Percentiles rank a stretch among this genome's conserved stretches.
These are phyloP conservation scores for Penicillium longicatenatum DNA, from an alignment of 495 filamentous ascomycete genomes.

Conservation along the genomic window DNA sequence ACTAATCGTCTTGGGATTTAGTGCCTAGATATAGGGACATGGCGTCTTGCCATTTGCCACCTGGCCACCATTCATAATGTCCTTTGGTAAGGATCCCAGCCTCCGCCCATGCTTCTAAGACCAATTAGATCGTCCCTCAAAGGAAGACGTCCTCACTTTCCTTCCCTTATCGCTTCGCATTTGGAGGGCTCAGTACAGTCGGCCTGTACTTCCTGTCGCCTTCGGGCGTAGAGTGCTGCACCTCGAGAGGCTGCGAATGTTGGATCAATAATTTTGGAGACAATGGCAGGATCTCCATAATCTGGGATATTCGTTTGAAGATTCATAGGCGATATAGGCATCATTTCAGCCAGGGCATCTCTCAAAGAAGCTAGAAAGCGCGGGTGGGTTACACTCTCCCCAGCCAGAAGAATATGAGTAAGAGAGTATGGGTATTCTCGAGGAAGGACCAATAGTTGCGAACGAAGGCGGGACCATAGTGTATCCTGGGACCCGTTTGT, in stretches of 20 bases:
- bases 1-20: no score
- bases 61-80: no score
- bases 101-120: no score
- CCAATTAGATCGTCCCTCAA: neutral
- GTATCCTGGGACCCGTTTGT: slow-evolving; percentile 5
- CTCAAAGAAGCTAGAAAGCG: slow-evolving; percentile 13
- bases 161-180: neutral
- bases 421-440: slow-evolving; percentile 6
- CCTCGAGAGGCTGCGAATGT: slow-evolving; percentile 18
- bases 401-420: slow-evolving; percentile 16
- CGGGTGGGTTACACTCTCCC: slow-evolving; percentile 16
- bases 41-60: no score
- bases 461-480: slow-evolving; percentile 14
- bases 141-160: neutral
- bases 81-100: no score
- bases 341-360: slow-evolving; percentile 9
- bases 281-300: neutral
- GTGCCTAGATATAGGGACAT: no score
- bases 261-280: slow-evolving; percentile 1
- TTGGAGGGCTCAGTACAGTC: slow-evolving; percentile 9
- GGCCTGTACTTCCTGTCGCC: slow-evolving; percentile 19
- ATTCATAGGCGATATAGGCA: slow-evolving; percentile 1
- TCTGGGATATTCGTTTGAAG: slow-evolving; percentile 6
- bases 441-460: slow-evolving; percentile 13
- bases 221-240: slow-evolving; percentile 18